A percentile compares a stretch with the other conserved stretches of the same genome.
These are phyloP conservation scores for Microdochium nivale DNA, from an alignment of 2,329 filamentous ascomycete genomes.

Conservation along the genomic window DNA sequence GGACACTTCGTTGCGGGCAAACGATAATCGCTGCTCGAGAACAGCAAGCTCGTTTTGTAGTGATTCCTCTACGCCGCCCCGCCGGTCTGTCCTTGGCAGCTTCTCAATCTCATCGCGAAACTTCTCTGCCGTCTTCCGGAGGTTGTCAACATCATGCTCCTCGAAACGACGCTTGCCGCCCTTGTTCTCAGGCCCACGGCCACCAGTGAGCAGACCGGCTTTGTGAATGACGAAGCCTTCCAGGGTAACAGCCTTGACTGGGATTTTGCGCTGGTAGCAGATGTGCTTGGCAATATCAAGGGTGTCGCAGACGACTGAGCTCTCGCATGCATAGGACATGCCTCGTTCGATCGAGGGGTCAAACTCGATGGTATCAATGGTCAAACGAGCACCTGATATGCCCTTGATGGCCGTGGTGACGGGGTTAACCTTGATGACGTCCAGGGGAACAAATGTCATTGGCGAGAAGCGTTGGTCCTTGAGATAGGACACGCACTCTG, in stretches of 20 bases:
- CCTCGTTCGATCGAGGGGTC: constrained; percentile 82
- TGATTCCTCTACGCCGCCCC: constrained; percentile 68
- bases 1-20: constrained; percentile 66
- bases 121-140: constrained; percentile 69
- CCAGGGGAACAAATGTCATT: constrained; percentile 90
- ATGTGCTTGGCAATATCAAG: constrained; percentile 81
- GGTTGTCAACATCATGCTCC: constrained; percentile 77
- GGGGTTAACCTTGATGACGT: constrained; percentile 93
- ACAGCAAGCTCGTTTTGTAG: constrained; percentile 72
- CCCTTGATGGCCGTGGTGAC: constrained; percentile 87
- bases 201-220: constrained; percentile 92
- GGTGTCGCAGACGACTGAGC: constrained; percentile 88
- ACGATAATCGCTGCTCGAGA: constrained; percentile 66
- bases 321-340: constrained; percentile 90
- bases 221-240: constrained; percentile 98
- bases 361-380: constrained; percentile 94
- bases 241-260: constrained; percentile 88
- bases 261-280: constrained; percentile 74
- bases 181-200: constrained; percentile 68
- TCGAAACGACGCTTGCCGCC: constrained; percentile 77
- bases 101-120: constrained; percentile 69
- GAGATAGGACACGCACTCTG: constrained; percentile 89
- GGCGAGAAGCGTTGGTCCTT: constrained; percentile 82
- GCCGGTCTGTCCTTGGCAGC: constrained; percentile 70
- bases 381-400: constrained; percentile 75